Base-by-base conservation (phyloP, 306 rosid genomes). In the Malus orientalis region DNA sequence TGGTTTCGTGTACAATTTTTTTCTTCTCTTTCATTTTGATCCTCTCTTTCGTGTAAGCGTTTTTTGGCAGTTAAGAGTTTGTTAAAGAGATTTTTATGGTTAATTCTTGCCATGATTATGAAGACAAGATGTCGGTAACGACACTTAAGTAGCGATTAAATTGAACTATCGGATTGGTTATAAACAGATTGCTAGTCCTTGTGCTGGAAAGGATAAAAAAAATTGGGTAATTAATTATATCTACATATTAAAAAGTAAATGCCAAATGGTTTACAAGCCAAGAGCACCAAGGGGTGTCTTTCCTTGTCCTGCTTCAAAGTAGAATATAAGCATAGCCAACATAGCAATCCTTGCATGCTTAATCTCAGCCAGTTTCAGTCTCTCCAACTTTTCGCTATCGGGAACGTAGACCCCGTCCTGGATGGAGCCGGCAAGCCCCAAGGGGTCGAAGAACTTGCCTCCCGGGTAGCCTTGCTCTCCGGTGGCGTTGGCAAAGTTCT, bases 251-350 rank as follows among this genome's bases (percentile, higher is more conserved):
- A 58, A 9, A 57, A 57, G 62, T 20, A 25, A 62, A 62, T 62
- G 33, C 67, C 38, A 45, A 53, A 9, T 2, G 58, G 30, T 54
- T 87, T 88, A 92, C 96, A 90, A 92, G 86, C 98, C 97, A 80
- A 94, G 97, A 64, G 93, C 98, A 2, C 98, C 96, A 64, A 94
- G 94, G 32, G 98, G 98, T 5, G 98, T 94, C 86, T 94, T 94
- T 66, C 98, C 98, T 82, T 94, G 98, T 69, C 98, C 98, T 72
- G 98, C 98, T 80, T 94, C 98, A 73, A 94, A 92, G 92, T 94
- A 94, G 91, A 94, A 94, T 80, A 79, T 88, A 2, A 94, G 87
- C 98, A 94, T 94, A 11, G 98, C 98, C 83, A 94, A 55, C 98
- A 94, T 94, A 23, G 98, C 98, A 75, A 92, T 40, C 85, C 98